Evolutionary conservation across 2,329 filamentous ascomycete species (phyloP), one percentile per base, ranked within the genome.

Genomic region (Triangularia setosa): DNA sequence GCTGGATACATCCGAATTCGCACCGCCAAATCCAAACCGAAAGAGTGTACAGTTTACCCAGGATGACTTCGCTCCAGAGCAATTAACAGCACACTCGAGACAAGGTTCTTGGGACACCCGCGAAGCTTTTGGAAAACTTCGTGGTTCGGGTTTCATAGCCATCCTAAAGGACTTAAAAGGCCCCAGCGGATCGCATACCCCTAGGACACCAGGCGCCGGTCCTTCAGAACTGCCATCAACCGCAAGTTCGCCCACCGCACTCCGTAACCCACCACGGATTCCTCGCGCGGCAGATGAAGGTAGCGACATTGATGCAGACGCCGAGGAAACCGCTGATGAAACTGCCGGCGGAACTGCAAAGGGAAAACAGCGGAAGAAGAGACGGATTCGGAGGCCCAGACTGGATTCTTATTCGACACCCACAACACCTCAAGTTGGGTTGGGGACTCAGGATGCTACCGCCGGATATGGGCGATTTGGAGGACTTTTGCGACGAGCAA

Each of bases 301-400:
- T 21, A 91, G 87, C 74, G 91, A 93, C 74, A 87, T 82, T 14
- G 89, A 90, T 72, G 88, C 90, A 0, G 92, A 95, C 74, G 91
- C 89, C 1, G 93, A 96, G 74, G 92, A 95, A 73, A 96, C 92
- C 54, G 91, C 88, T 0, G 92, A 93, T 60, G 93, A 97, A 73
- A 83, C 83, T 18, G 72, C 77, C n/a, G 73, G 78, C 14, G 79
- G 80, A 60, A 72, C 77, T 27, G 71, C 76, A 1, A 84, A 83
- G 67, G 81, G 80, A 30, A 90, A 85, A 56, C 68, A 68, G 76
- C 88, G 84, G 75, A 88, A 87, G 75, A 84, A 86, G 68, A 87
- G 82, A 70, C 83, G 84, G 66, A 80, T 87, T 69, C 84, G 80
- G 40, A 82, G 82, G 74, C 76, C 80, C 30, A 81, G 83, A 76